Percentiles rank a stretch among this genome's conserved stretches.
Evolutionary conservation across 75 land plant species (phyloP).

Genomic region (Cunninghamia lanceolata): DNA sequence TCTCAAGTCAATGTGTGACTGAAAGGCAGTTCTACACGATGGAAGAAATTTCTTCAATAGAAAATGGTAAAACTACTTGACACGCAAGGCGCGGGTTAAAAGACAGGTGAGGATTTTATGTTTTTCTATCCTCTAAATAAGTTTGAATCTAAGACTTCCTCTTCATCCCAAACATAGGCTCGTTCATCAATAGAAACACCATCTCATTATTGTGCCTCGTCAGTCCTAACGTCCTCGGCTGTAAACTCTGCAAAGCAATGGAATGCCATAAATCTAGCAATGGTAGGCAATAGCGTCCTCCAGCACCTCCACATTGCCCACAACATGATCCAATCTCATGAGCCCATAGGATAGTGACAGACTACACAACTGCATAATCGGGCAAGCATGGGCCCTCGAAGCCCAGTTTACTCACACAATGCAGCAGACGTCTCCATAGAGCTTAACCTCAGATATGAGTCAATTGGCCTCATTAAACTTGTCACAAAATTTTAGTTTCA

Average conservation of each 20-base stretch:
- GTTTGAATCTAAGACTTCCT: constrained; percentile 93
- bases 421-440: too few species aligned
- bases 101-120: too few species aligned
- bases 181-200: constrained; percentile 83
- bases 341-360: constrained; percentile 51
- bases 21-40: too few species aligned
- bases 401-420: too few species aligned
- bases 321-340: too few species aligned
- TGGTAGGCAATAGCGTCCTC: constrained; percentile 54
- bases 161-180: constrained; percentile 92
- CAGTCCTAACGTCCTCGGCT: constrained; percentile 92
- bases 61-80: too few species aligned
- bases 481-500: too few species aligned
- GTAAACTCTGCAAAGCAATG: constrained; percentile 96
- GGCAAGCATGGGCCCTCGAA: constrained; percentile 67
- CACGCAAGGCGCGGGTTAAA: too few species aligned
- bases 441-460: too few species aligned
- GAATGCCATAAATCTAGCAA: constrained; percentile 82
- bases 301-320: constrained; percentile 86
- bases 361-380: constrained; percentile 57
- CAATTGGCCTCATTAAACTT: too few species aligned
- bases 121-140: constrained; percentile 90
- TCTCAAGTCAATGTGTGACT: too few species aligned
- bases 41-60: too few species aligned
- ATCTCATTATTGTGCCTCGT: constrained; percentile 88